Evolutionary conservation across 768 basidiomycete species (phyloP).

Genomic region (Termitomyces sp.): DNA sequence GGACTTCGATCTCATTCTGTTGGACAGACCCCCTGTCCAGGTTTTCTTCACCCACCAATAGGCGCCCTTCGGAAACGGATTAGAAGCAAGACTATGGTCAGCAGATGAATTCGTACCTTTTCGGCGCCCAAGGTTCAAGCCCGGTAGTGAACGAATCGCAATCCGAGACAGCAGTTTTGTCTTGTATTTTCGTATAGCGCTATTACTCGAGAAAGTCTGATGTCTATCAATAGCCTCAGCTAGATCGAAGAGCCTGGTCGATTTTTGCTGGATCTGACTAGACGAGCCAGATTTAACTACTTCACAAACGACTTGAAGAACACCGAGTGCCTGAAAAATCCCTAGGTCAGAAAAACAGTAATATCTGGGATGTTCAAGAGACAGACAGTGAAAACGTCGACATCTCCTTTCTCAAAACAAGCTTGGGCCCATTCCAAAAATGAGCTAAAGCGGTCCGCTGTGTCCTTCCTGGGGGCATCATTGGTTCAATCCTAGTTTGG

Average conservation of each 20-base stretch:
- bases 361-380: slow-evolving; percentile 4
- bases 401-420: slow-evolving; percentile 31
- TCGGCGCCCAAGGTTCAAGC: slow-evolving; percentile 30
- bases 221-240: slow-evolving; percentile 40
- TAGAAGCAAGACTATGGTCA: slow-evolving; percentile 1
- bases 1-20: slow-evolving; percentile 59
- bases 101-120: slow-evolving; percentile 35
- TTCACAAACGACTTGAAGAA: slow-evolving; percentile 69
- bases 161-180: slow-evolving; percentile 69
- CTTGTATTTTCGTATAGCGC: slow-evolving; percentile 65
- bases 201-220: slow-evolving; percentile 48
- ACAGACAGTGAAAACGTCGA: slow-evolving; percentile 52
- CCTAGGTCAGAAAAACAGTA: background rate
- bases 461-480: slow-evolving; percentile 53
- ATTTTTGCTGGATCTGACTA: slow-evolving; percentile 46
- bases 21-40: slow-evolving; percentile 14
- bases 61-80: slow-evolving; percentile 26
- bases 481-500: background rate
- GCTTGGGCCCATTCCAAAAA: slow-evolving; percentile 53
- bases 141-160: slow-evolving; percentile 61
- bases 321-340: slow-evolving; percentile 56
- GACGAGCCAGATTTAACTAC: slow-evolving; percentile 63
- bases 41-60: slow-evolving; percentile 25
- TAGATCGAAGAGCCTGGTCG: slow-evolving; percentile 45
- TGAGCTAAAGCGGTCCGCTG: slow-evolving; percentile 40